Evolutionary conservation across 1,284 basidiomycete genomes (phyloP).

Genomic region (Rhodofomes roseus): DNA sequence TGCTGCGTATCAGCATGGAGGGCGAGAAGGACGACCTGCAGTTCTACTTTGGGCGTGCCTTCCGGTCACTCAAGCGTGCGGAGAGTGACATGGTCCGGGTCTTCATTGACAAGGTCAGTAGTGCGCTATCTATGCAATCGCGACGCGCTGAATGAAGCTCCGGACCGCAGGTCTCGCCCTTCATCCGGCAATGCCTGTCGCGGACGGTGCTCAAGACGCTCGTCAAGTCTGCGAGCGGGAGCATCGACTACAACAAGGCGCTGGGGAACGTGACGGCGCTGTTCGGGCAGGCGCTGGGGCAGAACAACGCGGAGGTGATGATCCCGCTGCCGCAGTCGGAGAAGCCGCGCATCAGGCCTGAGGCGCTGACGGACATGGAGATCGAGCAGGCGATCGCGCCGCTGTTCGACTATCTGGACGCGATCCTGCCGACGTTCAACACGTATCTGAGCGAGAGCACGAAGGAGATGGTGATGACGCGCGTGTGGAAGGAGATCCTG

Average conservation of each 20-base stretch:
- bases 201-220: slow-evolving; percentile 74
- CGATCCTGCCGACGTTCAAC: slow-evolving; percentile 90
- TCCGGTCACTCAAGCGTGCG: slow-evolving; percentile 90
- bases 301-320: slow-evolving; percentile 59
- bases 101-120: slow-evolving; percentile 90
- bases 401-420: slow-evolving; percentile 96
- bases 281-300: slow-evolving; percentile 72
- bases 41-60: slow-evolving; percentile 96
- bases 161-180: slow-evolving; percentile 80
- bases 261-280: slow-evolving; percentile 77
- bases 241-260: slow-evolving; percentile 82
- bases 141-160: neutral
- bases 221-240: slow-evolving; percentile 57
- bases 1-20: slow-evolving; percentile 95
- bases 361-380: slow-evolving; percentile 85
- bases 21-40: slow-evolving; percentile 97
- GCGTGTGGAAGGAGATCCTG: slow-evolving; percentile 97
- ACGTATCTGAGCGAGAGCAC: slow-evolving; percentile 82
- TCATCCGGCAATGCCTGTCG: slow-evolving; percentile 89
- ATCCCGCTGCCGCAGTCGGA: slow-evolving; percentile 74
- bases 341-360: slow-evolving; percentile 66
- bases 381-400: slow-evolving; percentile 93
- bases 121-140: neutral
- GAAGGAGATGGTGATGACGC: slow-evolving; percentile 90
- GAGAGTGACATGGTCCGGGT: slow-evolving; percentile 96